These are phyloP conservation scores for Yarrowia porcina DNA, from an alignment of 805 yeast species.

Conservation along the genomic window DNA sequence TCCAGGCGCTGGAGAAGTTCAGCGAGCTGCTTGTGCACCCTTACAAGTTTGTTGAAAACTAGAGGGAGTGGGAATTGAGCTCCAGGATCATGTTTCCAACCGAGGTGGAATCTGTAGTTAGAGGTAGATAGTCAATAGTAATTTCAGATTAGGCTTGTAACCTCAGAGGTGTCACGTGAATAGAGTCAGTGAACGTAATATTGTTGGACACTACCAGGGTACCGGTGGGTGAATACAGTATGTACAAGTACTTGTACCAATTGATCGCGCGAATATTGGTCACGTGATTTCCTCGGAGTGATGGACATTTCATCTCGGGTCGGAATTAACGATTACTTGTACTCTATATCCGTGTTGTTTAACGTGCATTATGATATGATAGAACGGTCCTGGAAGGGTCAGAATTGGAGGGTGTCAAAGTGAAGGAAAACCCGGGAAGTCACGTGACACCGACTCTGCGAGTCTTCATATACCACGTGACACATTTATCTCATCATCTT, in stretches of 20 bases:
- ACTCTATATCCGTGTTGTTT: neutral
- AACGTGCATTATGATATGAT: neutral
- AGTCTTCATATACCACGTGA: too few species aligned
- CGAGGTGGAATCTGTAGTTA: neutral
- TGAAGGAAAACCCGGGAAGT: too few species aligned
- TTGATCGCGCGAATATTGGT: neutral
- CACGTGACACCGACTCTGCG: too few species aligned
- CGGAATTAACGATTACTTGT: neutral
- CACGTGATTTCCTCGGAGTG: neutral
- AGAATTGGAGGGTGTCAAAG: too few species aligned
- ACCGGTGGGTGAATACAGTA: too few species aligned
- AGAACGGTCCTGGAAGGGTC: neutral
- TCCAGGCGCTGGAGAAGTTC: constrained; percentile 77
- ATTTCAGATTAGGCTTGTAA: constrained; percentile 5
- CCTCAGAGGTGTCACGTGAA: constrained; percentile 3
- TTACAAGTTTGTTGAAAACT: constrained; percentile 47
- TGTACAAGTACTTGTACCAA: too few species aligned
- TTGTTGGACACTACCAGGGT: too few species aligned
- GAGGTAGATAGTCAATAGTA: neutral
- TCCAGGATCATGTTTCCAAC: neutral
- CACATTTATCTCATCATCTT: neutral
- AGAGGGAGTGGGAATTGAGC: neutral
- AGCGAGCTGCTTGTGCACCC: constrained; percentile 77
- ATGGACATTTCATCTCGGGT: too few species aligned
- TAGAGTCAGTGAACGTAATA: too few species aligned